phyloP scores from a whole-genome alignment of 2,329 filamentous ascomycete species.

The Elsinoe perseae region DNA sequence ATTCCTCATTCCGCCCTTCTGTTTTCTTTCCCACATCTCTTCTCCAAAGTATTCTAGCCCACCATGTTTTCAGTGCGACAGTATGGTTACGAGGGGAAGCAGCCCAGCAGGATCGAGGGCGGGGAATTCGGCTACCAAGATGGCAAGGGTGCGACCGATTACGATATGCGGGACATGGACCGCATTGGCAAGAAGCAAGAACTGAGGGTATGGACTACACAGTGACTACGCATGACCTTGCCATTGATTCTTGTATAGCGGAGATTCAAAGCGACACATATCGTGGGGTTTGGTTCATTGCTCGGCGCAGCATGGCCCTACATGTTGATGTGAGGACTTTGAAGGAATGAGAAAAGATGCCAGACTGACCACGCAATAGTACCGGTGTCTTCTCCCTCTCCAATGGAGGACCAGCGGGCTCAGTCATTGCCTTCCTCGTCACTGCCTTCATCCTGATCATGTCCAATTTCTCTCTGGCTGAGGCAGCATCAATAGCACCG shows the following conservation, averaged over 20 bases:
- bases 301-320: conserved; percentile 25
- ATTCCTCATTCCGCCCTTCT: neutral
- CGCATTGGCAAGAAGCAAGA: conserved; percentile 27
- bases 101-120: neutral
- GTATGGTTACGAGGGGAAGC: conserved; percentile 10
- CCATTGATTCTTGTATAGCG: conserved; percentile 19
- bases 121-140: conserved; percentile 7
- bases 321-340: conserved; percentile 16
- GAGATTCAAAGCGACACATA: conserved; percentile 25
- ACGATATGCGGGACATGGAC: conserved; percentile 23
- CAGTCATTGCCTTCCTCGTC: conserved; percentile 47
- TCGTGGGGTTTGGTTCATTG: conserved; percentile 26
- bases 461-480: conserved; percentile 32
- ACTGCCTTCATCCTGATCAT: conserved; percentile 40
- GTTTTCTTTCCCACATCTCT: neutral
- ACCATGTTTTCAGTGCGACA: conserved; percentile 2
- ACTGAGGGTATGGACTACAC: conserved; percentile 16
- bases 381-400: conserved; percentile 22
- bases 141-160: conserved; percentile 3
- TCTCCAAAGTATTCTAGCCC: neutral
- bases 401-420: conserved; percentile 47
- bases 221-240: neutral
- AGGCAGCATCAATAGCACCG: conserved; percentile 42
- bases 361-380: neutral
- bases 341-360: neutral